phyloP scores from a whole-genome alignment of 306 rosid genomes.

The Elaeagnus macrophylla region DNA sequence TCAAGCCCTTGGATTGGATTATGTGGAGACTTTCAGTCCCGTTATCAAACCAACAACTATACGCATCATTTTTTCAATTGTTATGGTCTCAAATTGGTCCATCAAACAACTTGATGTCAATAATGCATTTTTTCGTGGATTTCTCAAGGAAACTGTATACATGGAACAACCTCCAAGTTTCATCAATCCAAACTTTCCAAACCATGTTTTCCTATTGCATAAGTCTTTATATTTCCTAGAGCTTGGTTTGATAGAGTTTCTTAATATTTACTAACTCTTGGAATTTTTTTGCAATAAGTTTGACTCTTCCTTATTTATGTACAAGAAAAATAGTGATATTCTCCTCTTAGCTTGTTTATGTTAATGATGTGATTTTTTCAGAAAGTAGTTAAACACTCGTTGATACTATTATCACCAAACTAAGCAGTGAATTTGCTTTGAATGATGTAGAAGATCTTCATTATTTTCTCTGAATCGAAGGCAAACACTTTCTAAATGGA shows the following conservation, averaged over 20 bases:
- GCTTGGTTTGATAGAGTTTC: neutral
- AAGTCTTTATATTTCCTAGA: neutral
- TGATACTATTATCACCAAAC: accelerated
- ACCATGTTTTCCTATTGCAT: neutral
- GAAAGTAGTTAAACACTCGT: neutral
- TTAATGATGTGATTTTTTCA: neutral
- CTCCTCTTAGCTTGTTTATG: no score
- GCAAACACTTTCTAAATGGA: neutral
- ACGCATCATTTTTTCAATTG: neutral
- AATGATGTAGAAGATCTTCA: neutral
- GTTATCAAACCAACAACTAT: neutral
- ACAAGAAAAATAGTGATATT: no score
- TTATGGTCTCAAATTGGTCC: neutral
- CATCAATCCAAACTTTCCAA: neutral
- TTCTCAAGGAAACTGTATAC: neutral
- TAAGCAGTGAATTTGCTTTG: neutral
- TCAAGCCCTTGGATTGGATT: neutral
- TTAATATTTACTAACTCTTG: neutral
- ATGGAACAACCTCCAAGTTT: neutral
- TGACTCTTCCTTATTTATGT: no score
- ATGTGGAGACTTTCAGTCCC: neutral
- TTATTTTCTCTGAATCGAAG: neutral
- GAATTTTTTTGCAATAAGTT: neutral
- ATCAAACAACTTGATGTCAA: neutral
- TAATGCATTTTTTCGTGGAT: neutral